Evolutionary conservation across 106 monocot species (phyloP).

Genomic region (Allium fistulosum): DNA sequence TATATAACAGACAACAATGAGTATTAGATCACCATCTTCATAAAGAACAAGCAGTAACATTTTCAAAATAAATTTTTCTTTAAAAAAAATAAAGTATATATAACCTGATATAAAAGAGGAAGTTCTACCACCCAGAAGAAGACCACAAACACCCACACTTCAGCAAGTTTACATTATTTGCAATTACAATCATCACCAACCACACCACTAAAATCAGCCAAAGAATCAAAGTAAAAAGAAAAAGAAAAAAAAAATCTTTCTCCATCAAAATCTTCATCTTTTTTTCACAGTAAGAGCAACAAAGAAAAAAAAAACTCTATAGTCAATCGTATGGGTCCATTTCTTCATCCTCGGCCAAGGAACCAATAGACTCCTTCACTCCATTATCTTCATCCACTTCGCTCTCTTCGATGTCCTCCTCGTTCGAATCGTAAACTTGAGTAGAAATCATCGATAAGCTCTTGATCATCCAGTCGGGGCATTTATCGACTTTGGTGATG

Average conservation of each 20-base stretch:
- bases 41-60: too few species aligned
- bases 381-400: constrained; percentile 16
- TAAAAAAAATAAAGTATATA: too few species aligned
- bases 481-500: constrained; percentile 13
- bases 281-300: background rate
- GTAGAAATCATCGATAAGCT: constrained; percentile 16
- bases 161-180: background rate
- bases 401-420: constrained; percentile 26
- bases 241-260: background rate
- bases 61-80: too few species aligned
- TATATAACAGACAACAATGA: too few species aligned
- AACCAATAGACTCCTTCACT: constrained; percentile 14
- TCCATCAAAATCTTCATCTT: background rate
- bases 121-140: too few species aligned
- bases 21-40: too few species aligned
- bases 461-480: constrained; percentile 56
- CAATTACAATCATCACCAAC: too few species aligned
- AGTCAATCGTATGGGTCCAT: constrained; percentile 78
- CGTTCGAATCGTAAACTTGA: constrained; percentile 10
- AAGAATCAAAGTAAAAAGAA: too few species aligned
- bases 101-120: too few species aligned
- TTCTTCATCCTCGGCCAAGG: constrained; percentile 47
- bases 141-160: too few species aligned
- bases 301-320: background rate
- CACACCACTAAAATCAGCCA: too few species aligned